A percentile compares a stretch with the other conserved stretches of the same genome.
phyloP scores from a whole-genome alignment of 805 yeast species.

The Ogataea siamensis region DNA sequence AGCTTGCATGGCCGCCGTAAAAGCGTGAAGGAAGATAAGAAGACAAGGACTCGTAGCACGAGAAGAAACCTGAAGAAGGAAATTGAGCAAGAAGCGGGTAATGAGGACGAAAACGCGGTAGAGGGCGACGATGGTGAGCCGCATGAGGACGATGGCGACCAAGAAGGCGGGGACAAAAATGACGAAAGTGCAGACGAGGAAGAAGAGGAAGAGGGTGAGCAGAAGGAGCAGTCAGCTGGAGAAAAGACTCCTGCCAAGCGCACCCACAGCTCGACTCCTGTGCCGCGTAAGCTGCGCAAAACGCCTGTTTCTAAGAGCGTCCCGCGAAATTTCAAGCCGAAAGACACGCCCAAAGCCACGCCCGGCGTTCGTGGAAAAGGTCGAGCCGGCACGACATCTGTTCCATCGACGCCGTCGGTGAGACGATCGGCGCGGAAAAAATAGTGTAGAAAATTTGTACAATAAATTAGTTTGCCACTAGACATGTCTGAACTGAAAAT shows the following conservation, averaged over 20 bases:
- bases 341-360: constrained; percentile 18
- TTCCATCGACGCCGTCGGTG: constrained; percentile 22
- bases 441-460: constrained; percentile 8
- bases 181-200: constrained; percentile 7
- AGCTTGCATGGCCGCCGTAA: constrained; percentile 2
- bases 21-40: constrained; percentile 5
- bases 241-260: constrained; percentile 17
- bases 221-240: constrained; percentile 3
- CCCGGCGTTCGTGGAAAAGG: constrained; percentile 12
- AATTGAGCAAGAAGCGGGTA: constrained; percentile 10
- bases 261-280: constrained; percentile 14
- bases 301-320: constrained; percentile 18
- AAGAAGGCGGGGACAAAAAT: constrained; percentile 5
- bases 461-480: constrained; percentile 4
- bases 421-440: constrained; percentile 24
- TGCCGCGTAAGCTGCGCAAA: constrained; percentile 19
- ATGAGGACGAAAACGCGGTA: constrained; percentile 8
- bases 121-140: constrained; percentile 5
- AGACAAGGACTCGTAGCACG: constrained; percentile 17
- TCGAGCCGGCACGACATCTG: constrained; percentile 10
- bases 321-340: constrained; percentile 12
- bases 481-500: constrained; percentile 32
- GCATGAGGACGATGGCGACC: constrained; percentile 9
- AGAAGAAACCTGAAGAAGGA: constrained; percentile 21
- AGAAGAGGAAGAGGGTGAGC: constrained; percentile 6